Percentiles rank a stretch among this genome's conserved stretches.
phyloP scores from a whole-genome alignment of 257 asterid genomes.

The Paulownia fortunei region DNA sequence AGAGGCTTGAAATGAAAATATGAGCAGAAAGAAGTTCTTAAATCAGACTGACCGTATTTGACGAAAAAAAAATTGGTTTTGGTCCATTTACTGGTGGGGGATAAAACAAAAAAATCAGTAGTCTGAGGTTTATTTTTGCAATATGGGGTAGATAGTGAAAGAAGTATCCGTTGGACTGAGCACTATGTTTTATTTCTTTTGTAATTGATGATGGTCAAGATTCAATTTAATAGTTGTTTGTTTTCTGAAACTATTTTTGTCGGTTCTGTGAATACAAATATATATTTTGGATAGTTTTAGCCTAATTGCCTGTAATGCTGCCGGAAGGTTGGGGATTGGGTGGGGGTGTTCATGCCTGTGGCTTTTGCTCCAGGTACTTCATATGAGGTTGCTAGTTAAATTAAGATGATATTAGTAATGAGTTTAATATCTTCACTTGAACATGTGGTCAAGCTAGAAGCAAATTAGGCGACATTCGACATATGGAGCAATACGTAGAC shows the following conservation, averaged over 20 bases:
- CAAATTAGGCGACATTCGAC: background rate
- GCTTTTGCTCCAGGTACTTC: background rate
- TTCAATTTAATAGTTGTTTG: background rate
- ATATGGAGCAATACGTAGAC: no score
- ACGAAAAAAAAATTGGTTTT: background rate
- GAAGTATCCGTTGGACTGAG: background rate
- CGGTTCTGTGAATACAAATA: background rate
- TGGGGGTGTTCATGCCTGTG: no score
- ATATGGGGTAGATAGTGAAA: background rate
- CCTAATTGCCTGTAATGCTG: background rate
- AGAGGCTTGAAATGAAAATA: background rate
- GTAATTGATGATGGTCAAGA: background rate
- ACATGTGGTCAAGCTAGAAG: background rate
- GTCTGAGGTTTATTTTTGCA: background rate
- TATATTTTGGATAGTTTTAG: background rate
- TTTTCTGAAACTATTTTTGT: background rate
- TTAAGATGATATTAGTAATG: background rate
- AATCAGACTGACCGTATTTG: background rate
- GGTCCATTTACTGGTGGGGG: background rate
- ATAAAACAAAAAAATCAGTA: background rate
- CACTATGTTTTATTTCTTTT: no score
- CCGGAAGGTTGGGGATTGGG: background rate
- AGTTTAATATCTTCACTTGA: no score
- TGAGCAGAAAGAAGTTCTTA: background rate
- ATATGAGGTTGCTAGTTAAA: background rate